Base-by-base conservation (phyloP, 2,329 filamentous ascomycete species). In the Juglanconis juglandina region DNA sequence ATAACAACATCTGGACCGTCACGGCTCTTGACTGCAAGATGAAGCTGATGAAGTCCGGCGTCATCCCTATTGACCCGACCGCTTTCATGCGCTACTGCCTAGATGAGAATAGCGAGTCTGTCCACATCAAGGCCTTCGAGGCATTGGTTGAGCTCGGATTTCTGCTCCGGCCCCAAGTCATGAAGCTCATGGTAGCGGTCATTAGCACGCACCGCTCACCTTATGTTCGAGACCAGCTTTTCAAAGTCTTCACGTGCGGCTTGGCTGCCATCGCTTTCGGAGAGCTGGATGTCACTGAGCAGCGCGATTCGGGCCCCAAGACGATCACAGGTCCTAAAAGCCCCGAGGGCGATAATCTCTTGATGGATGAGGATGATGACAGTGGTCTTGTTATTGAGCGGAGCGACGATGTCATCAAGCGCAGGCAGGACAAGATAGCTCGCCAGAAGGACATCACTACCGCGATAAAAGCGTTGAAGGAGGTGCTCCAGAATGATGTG, bases 41-140 rank as follows among this genome's bases (percentile, higher is more conserved):
- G 67, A 77, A 76, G 46, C 73, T 89, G 55, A 88, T 88, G 86
- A 87, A 87, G 72, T 82, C 83, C 3, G 79, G 82, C 14, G 80
- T 88, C 14, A 86, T 88, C 39, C 79, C 81, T 1, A 70, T 75
- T 37, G 76, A 79, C 46, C 79, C 81, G 1, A 65, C 82, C 42
- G 81, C 85, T 60, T 88, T 88, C 68, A 77, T 83, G 30, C 83
- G 86, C 65, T 89, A 89, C 67, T 75, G 88, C 9, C 81, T 87
- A 65, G 87, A 89, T 66, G 84, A 81, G 60, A 89, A 84, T 5
- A 75, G 79, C 53, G 86, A 89, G 64, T 72, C 81, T 42, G 84
- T 89, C 55, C 83, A 87, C 30, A 82, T 89, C 72, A 87, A 87
- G 70, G 85, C 85, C 1, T 88, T 86, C 59, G 83, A 88, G 66